phyloP scores from a whole-genome alignment of 306 rosid species.

The Prunus padus region DNA sequence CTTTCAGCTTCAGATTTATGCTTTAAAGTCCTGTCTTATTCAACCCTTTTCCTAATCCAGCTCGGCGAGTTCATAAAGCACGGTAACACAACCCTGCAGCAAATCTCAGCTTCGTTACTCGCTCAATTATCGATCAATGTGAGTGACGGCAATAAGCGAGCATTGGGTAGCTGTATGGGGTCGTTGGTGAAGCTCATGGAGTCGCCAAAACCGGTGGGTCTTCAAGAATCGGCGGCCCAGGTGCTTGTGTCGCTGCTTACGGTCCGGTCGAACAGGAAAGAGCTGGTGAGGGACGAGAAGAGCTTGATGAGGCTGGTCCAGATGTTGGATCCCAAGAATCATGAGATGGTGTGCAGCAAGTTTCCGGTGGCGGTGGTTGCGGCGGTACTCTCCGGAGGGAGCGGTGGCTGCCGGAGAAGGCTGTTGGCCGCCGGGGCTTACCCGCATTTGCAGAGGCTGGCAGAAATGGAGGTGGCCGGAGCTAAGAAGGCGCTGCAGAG shows the following conservation, averaged over 20 bases:
- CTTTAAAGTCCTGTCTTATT: slow-evolving; percentile 37
- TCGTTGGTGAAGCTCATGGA: slow-evolving; percentile 58
- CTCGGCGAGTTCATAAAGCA: slow-evolving; percentile 48
- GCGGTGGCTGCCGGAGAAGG: slow-evolving; percentile 48
- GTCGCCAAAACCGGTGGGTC: slow-evolving; percentile 53
- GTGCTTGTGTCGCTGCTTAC: slow-evolving; percentile 40
- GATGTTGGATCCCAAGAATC: slow-evolving; percentile 43
- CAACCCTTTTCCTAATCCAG: slow-evolving; percentile 40
- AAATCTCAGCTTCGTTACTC: slow-evolving; percentile 45
- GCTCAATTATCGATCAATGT: slow-evolving; percentile 29
- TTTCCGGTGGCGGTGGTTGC: slow-evolving; percentile 38
- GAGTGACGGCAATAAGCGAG: slow-evolving; percentile 59
- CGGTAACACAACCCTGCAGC: slow-evolving; percentile 40
- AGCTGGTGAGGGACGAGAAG: slow-evolving; percentile 53
- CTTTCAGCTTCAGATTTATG: slow-evolving; percentile 43
- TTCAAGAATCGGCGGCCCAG: slow-evolving; percentile 45
- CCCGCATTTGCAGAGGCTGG: slow-evolving; percentile 39
- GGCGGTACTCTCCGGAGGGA: slow-evolving; percentile 42
- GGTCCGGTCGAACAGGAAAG: slow-evolving; percentile 57
- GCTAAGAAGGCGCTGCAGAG: slow-evolving; percentile 52
- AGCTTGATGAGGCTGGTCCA: slow-evolving; percentile 51
- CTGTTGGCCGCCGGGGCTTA: slow-evolving; percentile 42
- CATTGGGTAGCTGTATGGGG: slow-evolving; percentile 46
- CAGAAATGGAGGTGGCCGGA: slow-evolving; percentile 49
- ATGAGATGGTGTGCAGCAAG: slow-evolving; percentile 28